Conservation (phyloP, 805 yeast genomes). For the Yarrowia sp. region DNA sequence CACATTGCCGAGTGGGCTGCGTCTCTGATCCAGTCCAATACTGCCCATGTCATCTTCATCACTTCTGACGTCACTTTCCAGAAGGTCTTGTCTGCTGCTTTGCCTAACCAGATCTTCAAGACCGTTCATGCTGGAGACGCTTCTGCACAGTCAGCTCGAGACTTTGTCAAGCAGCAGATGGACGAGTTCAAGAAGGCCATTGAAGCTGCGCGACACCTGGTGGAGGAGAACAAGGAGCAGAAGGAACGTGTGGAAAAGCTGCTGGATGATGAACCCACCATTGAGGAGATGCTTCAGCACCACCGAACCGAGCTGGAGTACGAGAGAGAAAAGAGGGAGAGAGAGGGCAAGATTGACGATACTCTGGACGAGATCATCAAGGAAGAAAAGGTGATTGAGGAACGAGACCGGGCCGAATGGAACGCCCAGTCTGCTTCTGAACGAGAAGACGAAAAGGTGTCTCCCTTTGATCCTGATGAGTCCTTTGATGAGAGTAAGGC, state of each 20-base stretch:
- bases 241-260: background rate
- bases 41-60: constrained; percentile 88
- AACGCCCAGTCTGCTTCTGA: background rate
- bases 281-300: constrained; percentile 55
- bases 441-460: background rate
- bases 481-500: background rate
- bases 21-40: constrained; percentile 70
- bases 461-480: constrained; percentile 15
- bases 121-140: constrained; percentile 82
- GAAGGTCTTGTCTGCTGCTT: constrained; percentile 68
- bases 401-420: constrained; percentile 8
- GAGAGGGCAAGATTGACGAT: constrained; percentile 27
- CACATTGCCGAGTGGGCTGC: constrained; percentile 91
- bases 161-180: constrained; percentile 53
- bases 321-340: constrained; percentile 46
- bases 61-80: constrained; percentile 85
- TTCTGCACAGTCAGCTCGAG: constrained; percentile 67
- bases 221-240: constrained; percentile 15
- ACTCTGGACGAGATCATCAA: constrained; percentile 29
- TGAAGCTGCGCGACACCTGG: constrained; percentile 26
- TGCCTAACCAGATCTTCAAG: constrained; percentile 89
- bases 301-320: constrained; percentile 47
- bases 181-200: constrained; percentile 34
- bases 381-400: constrained; percentile 19
- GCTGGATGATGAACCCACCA: constrained; percentile 1